Conservation (phyloP, 176 grass and related monocot species). For the Neostapfia colusana region DNA sequence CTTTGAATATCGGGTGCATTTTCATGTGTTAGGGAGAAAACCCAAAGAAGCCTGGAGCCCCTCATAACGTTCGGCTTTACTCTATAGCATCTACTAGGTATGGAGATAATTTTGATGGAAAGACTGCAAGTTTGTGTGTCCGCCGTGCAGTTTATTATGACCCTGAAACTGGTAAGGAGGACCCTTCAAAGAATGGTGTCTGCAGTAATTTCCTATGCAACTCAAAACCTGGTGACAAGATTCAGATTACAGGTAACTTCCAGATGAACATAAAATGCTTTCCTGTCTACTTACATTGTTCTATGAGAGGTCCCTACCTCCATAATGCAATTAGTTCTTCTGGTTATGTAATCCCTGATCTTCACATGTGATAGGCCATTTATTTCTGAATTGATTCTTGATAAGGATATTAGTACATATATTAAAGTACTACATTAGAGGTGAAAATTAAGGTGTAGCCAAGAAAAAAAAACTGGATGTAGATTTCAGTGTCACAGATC, state of each 20-base stretch:
- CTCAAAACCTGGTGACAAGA: slow-evolving; percentile 91
- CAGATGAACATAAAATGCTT: slow-evolving; percentile 12
- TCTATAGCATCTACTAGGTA: slow-evolving; percentile 91
- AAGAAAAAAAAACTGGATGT: background rate
- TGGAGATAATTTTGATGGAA: slow-evolving; percentile 84
- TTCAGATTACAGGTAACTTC: slow-evolving; percentile 72
- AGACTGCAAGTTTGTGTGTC: slow-evolving; percentile 77
- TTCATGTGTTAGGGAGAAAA: slow-evolving; percentile 72
- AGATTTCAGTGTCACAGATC: background rate
- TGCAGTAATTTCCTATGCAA: slow-evolving; percentile 99
- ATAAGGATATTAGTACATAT: background rate
- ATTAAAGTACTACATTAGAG: background rate
- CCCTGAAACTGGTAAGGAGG: slow-evolving; percentile 86
- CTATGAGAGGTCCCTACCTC: background rate
- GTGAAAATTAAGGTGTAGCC: background rate
- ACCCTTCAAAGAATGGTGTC: slow-evolving; percentile 76
- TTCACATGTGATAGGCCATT: background rate
- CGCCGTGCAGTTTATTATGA: slow-evolving; percentile 84
- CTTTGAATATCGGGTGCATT: slow-evolving; percentile 4
- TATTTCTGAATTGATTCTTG: slow-evolving; percentile 15
- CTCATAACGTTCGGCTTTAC: slow-evolving; percentile 85
- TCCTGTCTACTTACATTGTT: background rate
- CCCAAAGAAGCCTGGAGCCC: slow-evolving; percentile 84
- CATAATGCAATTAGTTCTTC: background rate
- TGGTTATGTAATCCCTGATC: background rate